Conservation (phyloP, 2,329 filamentous ascomycete genomes). For the Penicillium sp. region DNA sequence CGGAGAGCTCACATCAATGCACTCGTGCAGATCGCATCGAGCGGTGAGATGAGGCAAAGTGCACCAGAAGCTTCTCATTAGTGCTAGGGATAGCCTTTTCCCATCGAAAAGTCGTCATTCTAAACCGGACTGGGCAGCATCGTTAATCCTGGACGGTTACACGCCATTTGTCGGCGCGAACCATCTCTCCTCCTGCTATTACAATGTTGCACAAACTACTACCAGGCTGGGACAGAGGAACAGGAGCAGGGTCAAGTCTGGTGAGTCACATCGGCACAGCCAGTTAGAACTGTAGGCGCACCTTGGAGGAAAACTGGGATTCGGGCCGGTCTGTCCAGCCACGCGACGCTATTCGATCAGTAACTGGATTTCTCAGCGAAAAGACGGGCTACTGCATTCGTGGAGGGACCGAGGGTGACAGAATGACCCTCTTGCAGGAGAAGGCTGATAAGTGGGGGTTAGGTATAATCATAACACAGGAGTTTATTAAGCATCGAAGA, state of each 20-base stretch:
- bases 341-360: conserved; percentile 7
- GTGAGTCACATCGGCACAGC: background rate
- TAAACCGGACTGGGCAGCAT: conserved; percentile 7
- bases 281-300: background rate
- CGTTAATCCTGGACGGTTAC: conserved; percentile 6
- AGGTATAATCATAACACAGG: conserved; percentile 1
- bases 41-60: background rate
- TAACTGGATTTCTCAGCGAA: background rate
- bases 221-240: background rate
- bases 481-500: conserved; percentile 28
- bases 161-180: conserved; percentile 15
- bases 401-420: conserved; percentile 17
- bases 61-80: background rate
- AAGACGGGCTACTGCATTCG: conserved; percentile 16
- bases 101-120: conserved; percentile 6
- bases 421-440: conserved; percentile 14
- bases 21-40: background rate
- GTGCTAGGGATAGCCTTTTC: background rate
- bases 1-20: background rate
- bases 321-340: conserved; percentile 13
- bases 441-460: conserved; percentile 2
- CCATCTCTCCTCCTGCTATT: conserved; percentile 2
- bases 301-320: conserved; percentile 6
- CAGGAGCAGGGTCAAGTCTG: background rate
- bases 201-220: conserved; percentile 14